phyloP scores from a whole-genome alignment of 805 yeast genomes.

The Schizosaccharomyces cryophilus region DNA sequence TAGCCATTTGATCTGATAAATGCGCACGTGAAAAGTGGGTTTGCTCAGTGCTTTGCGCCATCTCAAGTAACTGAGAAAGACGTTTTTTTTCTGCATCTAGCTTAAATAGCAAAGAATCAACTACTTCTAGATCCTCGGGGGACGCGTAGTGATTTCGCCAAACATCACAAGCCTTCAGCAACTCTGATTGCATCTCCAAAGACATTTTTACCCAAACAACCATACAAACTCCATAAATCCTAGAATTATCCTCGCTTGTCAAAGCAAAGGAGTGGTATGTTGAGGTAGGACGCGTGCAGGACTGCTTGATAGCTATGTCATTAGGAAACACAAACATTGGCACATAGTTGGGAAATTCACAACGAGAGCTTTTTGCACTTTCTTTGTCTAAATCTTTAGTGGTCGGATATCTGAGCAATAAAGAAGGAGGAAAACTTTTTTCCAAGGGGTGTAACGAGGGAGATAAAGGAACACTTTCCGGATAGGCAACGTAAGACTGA shows the following conservation, averaged over 20 bases:
- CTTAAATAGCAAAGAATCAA: constrained; percentile 3
- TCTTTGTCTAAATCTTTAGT: background rate
- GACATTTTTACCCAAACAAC: constrained; percentile 7
- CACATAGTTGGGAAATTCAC: constrained; percentile 7
- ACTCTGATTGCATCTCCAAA: constrained; percentile 1
- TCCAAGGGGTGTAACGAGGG: constrained; percentile 7
- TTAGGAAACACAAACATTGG: constrained; percentile 10
- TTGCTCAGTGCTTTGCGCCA: background rate
- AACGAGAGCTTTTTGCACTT: background rate
- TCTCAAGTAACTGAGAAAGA: background rate
- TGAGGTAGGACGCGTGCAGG: constrained; percentile 6
- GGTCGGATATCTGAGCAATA: constrained; percentile 6
- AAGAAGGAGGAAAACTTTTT: constrained; percentile 7
- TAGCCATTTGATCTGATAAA: constrained; percentile 3
- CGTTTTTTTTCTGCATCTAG: constrained; percentile 3
- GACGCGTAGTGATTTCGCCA: constrained; percentile 6
- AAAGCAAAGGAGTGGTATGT: constrained; percentile 8
- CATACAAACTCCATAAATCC: constrained; percentile 6
- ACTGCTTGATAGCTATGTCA: constrained; percentile 5
- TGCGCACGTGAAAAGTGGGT: background rate
- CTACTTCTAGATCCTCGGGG: constrained; percentile 6
- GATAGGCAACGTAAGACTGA: constrained; percentile 5
- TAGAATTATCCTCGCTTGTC: constrained; percentile 7
- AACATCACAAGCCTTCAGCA: constrained; percentile 4
- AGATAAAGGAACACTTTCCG: constrained; percentile 5